phyloP scores from a whole-genome alignment of 345 rosid genomes.

The Noccaea bulbosa region DNA sequence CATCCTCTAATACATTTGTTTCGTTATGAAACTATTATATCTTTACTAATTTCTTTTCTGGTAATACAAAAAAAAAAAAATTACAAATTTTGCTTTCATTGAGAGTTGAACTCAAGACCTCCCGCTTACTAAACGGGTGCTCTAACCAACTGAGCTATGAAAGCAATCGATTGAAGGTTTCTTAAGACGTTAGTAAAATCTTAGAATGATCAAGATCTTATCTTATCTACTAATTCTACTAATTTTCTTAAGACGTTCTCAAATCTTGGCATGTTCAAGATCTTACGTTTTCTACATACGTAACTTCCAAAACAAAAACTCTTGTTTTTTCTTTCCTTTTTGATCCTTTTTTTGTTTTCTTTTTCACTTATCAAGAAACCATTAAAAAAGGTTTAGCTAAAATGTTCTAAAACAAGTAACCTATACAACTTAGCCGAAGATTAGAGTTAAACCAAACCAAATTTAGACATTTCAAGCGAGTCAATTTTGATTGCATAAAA shows the following conservation, averaged over 20 bases:
- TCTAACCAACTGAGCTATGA: conserved; percentile 96
- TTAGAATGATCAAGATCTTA: neutral
- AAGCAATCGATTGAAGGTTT: conserved; percentile 16
- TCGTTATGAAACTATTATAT: too few species aligned
- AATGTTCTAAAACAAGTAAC: neutral
- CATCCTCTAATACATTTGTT: too few species aligned
- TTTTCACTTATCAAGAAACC: neutral
- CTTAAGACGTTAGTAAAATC: neutral
- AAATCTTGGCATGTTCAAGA: neutral
- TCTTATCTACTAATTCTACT: too few species aligned
- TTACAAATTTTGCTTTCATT: conserved; percentile 32
- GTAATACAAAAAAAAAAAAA: too few species aligned
- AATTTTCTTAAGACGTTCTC: neutral
- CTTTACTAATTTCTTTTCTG: too few species aligned
- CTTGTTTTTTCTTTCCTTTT: too few species aligned
- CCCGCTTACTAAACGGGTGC: conserved; percentile 97
- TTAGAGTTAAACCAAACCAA: too few species aligned
- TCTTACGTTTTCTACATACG: too few species aligned
- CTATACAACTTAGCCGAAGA: too few species aligned
- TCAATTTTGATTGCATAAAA: neutral
- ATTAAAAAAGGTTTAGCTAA: neutral
- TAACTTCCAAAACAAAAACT: too few species aligned
- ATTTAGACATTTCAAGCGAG: neutral
- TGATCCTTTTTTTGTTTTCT: neutral
- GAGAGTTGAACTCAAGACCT: conserved; percentile 98